phyloP scores from a whole-genome alignment of 331 rosid species.

The Prunus yedoensis region DNA sequence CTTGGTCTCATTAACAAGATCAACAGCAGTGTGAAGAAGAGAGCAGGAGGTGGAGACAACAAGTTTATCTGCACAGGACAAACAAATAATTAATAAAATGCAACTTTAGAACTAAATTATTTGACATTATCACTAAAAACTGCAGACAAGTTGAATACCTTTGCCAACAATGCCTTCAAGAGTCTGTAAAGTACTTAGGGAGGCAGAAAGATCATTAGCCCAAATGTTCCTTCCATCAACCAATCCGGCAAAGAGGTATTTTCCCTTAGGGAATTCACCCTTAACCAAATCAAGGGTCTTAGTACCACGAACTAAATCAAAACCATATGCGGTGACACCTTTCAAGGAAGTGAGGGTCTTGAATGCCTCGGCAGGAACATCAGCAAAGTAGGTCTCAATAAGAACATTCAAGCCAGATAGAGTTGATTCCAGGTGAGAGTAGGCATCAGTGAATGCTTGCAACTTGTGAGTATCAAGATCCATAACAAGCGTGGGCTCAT shows the following conservation, averaged over 20 bases:
- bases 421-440: slow-evolving; percentile 64
- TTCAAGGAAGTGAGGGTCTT: slow-evolving; percentile 74
- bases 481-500: slow-evolving; percentile 91
- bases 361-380: slow-evolving; percentile 85
- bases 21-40: slow-evolving; percentile 98
- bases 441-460: slow-evolving; percentile 75
- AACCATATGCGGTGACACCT: slow-evolving; percentile 78
- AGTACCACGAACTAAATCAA: slow-evolving; percentile 89
- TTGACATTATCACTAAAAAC: slow-evolving; percentile 7
- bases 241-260: slow-evolving; percentile 87
- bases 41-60: slow-evolving; percentile 97
- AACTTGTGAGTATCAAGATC: slow-evolving; percentile 85
- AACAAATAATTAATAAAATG: slow-evolving; percentile 1
- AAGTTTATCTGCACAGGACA: slow-evolving; percentile 57
- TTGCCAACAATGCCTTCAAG: slow-evolving; percentile 81
- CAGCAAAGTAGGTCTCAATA: slow-evolving; percentile 91
- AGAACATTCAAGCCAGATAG: slow-evolving; percentile 79
- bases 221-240: slow-evolving; percentile 99
- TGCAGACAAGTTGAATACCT: slow-evolving; percentile 41
- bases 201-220: slow-evolving; percentile 85
- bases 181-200: slow-evolving; percentile 53
- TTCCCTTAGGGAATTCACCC: slow-evolving; percentile 72
- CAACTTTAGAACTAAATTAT: slow-evolving; percentile 1
- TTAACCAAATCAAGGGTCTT: slow-evolving; percentile 73
- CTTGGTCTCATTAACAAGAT: slow-evolving; percentile 91